Evolutionary conservation across 345 rosid genomes (phyloP).

Genomic region (Citrus inodora): DNA sequence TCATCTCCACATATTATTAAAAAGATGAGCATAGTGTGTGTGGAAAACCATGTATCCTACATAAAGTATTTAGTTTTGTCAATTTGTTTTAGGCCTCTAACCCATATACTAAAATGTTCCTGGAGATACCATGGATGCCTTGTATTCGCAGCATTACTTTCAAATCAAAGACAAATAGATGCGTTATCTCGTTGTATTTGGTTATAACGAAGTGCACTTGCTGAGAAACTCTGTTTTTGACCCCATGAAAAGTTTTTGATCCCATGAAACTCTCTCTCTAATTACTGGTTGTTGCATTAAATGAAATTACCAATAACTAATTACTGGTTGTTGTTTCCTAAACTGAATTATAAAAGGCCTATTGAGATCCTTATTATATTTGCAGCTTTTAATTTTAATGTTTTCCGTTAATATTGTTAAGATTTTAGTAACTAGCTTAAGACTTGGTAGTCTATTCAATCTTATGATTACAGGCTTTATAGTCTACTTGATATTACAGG

Average conservation of each 20-base stretch:
- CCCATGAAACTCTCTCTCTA: neutral
- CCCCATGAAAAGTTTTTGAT: no score
- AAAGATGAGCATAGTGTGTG: neutral
- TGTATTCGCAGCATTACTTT: neutral
- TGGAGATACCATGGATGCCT: neutral
- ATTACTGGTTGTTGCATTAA: neutral
- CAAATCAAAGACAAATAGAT: neutral
- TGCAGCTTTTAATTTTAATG: neutral
- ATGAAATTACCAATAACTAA: neutral
- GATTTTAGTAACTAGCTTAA: conserved; percentile 6
- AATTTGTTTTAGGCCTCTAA: neutral
- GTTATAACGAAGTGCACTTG: no score
- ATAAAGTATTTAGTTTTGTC: neutral
- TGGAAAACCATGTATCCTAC: neutral
- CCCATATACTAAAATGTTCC: neutral
- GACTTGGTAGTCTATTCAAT: neutral
- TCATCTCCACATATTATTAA: neutral
- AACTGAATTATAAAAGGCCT: neutral
- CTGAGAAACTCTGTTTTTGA: no score
- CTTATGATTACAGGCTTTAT: neutral
- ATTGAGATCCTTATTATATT: neutral
- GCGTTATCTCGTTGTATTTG: neutral
- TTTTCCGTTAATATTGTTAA: neutral
- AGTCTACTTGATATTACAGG: neutral
- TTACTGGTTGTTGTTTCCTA: neutral